Base-by-base conservation (phyloP, 768 basidiomycete genomes). In the Clavaria fumosa region DNA sequence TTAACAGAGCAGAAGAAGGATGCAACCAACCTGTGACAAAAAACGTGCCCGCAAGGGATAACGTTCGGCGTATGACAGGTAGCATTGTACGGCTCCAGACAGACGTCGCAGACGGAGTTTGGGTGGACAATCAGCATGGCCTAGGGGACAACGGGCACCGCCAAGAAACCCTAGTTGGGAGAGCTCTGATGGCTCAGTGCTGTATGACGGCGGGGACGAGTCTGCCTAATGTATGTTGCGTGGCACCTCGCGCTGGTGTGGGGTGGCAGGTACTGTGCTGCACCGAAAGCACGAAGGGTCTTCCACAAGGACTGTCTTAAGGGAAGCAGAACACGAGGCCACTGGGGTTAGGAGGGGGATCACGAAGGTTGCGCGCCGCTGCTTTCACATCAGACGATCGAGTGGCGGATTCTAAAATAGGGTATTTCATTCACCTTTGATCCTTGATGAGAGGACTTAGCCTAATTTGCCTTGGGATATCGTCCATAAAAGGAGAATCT, bases 91-190 rank as follows among this genome's bases (percentile, higher is more conserved):
- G 58, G 54, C 46, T 83, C 79, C 46, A 76, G 64, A 58, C 81
- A 84, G 49, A 83, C 68, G 58, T 83, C 80, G 66, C 80, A 84
- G 34, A 63, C 61, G 48, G 80, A 81, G 48, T 66, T 67, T 43
- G 69, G 51, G 48, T 70, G 69, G 53, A 79, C 53, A 53, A 67
- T 69, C 48, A 83, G 67, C 82, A 83, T 82, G 43, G 43, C 45
- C 38, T 40, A 44, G 47, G 45, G 58, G 55, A 58, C 54, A 54
- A 47, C 52, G 54, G 49, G 45, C 42, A 46, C 46, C 42, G 40
- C 44, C 43, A 39, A 36, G 43, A 46, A 46, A 39, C 43, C 41
- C 44, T 43, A 43, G 44, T 42, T 42, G 45, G 40, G 38, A 26
- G 43, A 48, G 19, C 27, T 18, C 22, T 35, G 31, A 14, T 11